These are phyloP conservation scores for Leishmania aethiopica DNA, from an alignment of 208 protist species.

Conservation along the genomic window DNA sequence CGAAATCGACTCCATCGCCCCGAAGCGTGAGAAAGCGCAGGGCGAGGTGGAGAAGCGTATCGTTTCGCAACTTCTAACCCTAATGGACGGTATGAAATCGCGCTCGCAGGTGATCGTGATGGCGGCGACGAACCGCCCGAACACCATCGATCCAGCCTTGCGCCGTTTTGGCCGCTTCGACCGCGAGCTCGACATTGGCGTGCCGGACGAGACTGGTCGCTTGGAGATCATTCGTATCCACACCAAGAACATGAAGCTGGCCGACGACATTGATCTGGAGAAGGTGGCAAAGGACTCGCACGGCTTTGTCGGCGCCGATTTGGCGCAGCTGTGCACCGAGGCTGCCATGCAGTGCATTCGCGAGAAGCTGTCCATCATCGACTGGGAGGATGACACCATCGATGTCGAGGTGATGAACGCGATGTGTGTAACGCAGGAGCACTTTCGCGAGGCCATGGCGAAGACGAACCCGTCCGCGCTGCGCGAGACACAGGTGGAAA, in stretches of 20 bases:
- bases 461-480: constrained; percentile 99
- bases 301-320: constrained; percentile 99
- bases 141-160: constrained; percentile 99
- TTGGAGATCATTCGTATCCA: constrained; percentile 99
- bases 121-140: constrained; percentile 99
- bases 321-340: constrained; percentile 99
- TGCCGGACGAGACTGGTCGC: constrained; percentile 99
- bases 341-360: constrained; percentile 99
- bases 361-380: constrained; percentile 99
- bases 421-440: constrained; percentile 98
- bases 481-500: constrained; percentile 99
- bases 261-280: constrained; percentile 98
- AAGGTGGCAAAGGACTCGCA: constrained; percentile 97
- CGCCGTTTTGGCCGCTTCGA: constrained; percentile 99
- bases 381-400: constrained; percentile 99
- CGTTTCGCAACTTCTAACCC: constrained; percentile 99
- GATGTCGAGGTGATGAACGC: constrained; percentile 98
- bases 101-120: constrained; percentile 99
- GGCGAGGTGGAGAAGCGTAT: constrained; percentile 99
- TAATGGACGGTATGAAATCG: constrained; percentile 99
- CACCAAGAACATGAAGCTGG: constrained; percentile 99
- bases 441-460: constrained; percentile 98
- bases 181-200: constrained; percentile 99
- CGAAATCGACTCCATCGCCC: constrained; percentile 99
- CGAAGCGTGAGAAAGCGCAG: constrained; percentile 99